Base-by-base conservation (phyloP, 768 basidiomycete genomes). In the Brasilioporus rufonigricans region DNA sequence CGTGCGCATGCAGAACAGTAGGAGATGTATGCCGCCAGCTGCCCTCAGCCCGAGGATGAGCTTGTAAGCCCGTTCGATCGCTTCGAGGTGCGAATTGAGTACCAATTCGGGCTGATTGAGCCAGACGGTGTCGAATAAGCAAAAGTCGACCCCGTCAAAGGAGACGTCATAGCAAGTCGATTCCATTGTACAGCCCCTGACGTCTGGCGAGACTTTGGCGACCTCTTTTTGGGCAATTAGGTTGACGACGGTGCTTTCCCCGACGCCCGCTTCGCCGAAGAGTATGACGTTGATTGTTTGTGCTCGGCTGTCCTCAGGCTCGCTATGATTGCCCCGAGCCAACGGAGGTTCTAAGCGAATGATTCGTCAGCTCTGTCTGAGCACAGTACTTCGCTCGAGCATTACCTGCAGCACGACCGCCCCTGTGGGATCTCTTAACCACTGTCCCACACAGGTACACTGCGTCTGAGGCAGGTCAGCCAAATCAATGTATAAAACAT, bases 231-330 rank as follows among this genome's bases (percentile, higher is more conserved):
- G 48, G 4, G 48, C 48, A 29, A 50, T 40, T 14, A 50, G 38
- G 39, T 50, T 50, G 27, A 50, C 48, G 38, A 50, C 48, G 19
- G 38, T 39, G 38, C 48, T 50, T 18, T 50, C 40, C 26, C 48
- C 48, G 39, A 50, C 48, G 38, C 48, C 48, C 1, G 48, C 39
- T 50, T 50, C 48, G 14, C 48, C 48, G 14, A 40, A 50, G 12
- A 50, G n/a, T 26, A 50, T 16, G 19, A 40, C 38, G 38, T 50
- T 40, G 38, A 40, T 50, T 6, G 48, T 50, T 4, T 21, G 29
- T n/a, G 29, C n/a, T 45, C 24, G 29, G 2, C 29, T 18, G 48
- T 19, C 18, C n/a, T 19, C 6, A 13, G n/a, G n/a, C n/a, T n/a
- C n/a, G n/a, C n/a, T n/a, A 39, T 39, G 38, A 14, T 38, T n/a